These are phyloP conservation scores for Paecilomyces dactylethromorphus DNA, from an alignment of 2,329 filamentous ascomycete species.

Conservation along the genomic window DNA sequence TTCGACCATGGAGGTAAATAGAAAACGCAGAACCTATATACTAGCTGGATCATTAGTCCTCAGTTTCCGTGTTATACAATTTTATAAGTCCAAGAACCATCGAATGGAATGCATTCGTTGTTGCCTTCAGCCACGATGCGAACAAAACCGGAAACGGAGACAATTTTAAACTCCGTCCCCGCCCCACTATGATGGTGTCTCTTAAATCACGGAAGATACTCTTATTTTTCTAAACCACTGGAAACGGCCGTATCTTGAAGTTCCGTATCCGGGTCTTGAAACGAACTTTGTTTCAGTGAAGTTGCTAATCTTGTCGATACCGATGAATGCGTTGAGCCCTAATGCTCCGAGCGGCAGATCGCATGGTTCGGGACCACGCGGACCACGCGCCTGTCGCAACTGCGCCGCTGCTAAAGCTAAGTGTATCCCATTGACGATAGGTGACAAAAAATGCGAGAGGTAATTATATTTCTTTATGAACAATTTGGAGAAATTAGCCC, in stretches of 20 bases:
- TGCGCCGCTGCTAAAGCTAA: conserved; percentile 7
- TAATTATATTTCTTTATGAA: background rate
- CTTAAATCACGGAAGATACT: background rate
- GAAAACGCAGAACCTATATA: background rate
- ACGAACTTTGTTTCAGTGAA: background rate
- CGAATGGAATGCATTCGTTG: background rate
- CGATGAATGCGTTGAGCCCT: background rate
- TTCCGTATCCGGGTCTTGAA: background rate
- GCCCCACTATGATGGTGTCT: background rate
- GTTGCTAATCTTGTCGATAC: background rate
- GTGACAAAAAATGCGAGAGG: conserved; percentile 4
- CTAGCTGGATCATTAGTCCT: background rate
- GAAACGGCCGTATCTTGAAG: background rate
- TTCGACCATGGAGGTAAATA: no score
- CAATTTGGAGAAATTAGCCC: background rate
- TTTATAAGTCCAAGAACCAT: background rate
- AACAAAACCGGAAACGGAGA: background rate
- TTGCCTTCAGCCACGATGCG: background rate
- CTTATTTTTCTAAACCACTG: background rate
- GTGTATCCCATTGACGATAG: conserved; percentile 1
- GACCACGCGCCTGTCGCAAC: conserved; percentile 5
- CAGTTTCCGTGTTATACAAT: background rate
- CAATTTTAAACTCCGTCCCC: background rate
- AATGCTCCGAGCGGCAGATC: background rate
- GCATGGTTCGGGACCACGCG: background rate